Percentiles rank a stretch among this genome's conserved stretches.
phyloP scores from a whole-genome alignment of 2,329 filamentous ascomycete genomes.

The Cladosporium sp. region DNA sequence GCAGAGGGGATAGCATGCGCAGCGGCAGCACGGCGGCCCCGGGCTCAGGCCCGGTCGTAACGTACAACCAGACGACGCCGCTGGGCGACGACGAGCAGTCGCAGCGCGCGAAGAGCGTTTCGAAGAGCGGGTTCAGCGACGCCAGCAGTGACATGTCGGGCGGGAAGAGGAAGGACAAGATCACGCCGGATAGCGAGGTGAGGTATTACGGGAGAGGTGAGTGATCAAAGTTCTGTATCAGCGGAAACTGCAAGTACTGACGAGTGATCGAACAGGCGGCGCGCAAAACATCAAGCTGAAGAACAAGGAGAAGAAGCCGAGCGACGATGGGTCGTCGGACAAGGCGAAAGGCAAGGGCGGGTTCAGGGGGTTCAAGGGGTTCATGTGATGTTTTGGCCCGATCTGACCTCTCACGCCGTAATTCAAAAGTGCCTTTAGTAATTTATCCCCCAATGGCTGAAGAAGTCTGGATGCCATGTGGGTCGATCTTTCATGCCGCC shows the following conservation, averaged over 20 bases:
- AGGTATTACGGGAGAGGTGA: slow-evolving; percentile 51
- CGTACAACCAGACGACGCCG: slow-evolving; percentile 26
- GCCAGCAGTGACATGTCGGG: slow-evolving; percentile 27
- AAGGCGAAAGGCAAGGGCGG: slow-evolving; percentile 35
- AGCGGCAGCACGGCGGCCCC: slow-evolving; percentile 46
- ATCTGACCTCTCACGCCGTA: no score
- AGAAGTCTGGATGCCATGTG: no score
- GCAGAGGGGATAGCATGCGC: slow-evolving; percentile 2
- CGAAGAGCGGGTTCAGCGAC: slow-evolving; percentile 17
- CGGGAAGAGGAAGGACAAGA: slow-evolving; percentile 36
- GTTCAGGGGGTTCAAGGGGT: slow-evolving; percentile 34
- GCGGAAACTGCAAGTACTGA: not conserved
- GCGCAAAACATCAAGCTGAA: slow-evolving; percentile 50
- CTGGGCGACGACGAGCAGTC: slow-evolving; percentile 21
- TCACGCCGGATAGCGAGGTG: slow-evolving; percentile 43
- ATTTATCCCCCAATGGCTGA: no score
- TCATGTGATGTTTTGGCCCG: slow-evolving; percentile 14
- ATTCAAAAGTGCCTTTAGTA: no score
- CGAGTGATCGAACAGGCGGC: slow-evolving; percentile 32
- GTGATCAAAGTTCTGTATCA: slow-evolving; percentile 18
- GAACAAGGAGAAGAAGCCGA: slow-evolving; percentile 34
- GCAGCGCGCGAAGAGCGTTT: not conserved
- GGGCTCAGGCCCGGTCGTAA: slow-evolving; percentile 39
- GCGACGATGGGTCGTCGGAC: slow-evolving; percentile 18
- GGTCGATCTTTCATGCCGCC: no score